Evolutionary conservation across 2,329 filamentous ascomycete species (phyloP).

Genomic region (Aschersonia sp.): DNA sequence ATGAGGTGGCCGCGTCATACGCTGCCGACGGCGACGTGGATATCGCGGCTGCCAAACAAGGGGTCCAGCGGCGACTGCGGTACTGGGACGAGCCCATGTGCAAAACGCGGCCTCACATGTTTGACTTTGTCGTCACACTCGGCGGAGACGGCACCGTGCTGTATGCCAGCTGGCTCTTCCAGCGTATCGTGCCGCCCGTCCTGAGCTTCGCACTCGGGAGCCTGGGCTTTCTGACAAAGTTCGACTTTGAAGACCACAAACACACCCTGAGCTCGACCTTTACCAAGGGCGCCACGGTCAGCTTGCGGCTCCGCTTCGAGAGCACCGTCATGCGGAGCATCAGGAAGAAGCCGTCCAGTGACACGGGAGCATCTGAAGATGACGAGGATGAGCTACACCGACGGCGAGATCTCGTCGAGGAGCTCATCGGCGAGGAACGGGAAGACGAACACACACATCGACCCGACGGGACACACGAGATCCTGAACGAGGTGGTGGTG

Average conservation of each 20-base stretch:
- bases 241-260: constrained; percentile 69
- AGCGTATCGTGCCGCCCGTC: constrained; percentile 85
- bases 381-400: constrained; percentile 22
- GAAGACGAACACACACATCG: constrained; percentile 75
- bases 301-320: constrained; percentile 77
- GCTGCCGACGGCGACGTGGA: constrained; percentile 18
- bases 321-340: constrained; percentile 81
- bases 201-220: constrained; percentile 85
- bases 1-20: constrained; percentile 38
- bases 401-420: constrained; percentile 65
- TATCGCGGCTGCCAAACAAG: constrained; percentile 17
- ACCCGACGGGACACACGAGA: constrained; percentile 74
- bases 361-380: constrained; percentile 14
- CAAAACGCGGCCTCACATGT: constrained; percentile 62
- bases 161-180: constrained; percentile 94
- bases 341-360: constrained; percentile 20
- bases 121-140: constrained; percentile 86
- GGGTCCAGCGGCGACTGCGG: constrained; percentile 41
- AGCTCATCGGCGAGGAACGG: constrained; percentile 73
- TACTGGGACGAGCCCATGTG: constrained; percentile 81
- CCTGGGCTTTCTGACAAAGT: constrained; percentile 90
- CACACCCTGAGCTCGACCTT: constrained; percentile 60
- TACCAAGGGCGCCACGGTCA: constrained; percentile 73
- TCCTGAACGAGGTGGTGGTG: constrained; percentile 93
- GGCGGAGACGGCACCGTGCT: constrained; percentile 95